phyloP scores from a whole-genome alignment of 495 filamentous ascomycete species.

The Penicillium parvum region DNA sequence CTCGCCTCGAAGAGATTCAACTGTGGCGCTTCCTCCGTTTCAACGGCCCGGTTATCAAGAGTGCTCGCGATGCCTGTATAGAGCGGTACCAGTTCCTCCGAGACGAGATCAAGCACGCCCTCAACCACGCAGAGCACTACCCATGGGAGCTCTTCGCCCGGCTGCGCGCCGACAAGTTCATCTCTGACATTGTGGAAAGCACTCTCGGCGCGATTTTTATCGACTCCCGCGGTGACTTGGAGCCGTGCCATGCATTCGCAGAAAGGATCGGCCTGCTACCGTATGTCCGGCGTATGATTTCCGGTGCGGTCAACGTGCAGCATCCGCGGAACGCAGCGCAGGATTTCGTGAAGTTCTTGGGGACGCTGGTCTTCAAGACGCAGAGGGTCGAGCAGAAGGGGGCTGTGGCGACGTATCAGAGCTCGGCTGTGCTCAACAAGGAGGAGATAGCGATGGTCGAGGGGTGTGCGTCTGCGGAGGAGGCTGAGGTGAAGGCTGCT shows the following conservation, averaged over 20 bases:
- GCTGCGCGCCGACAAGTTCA: conserved; percentile 71
- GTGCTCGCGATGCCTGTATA: conserved; percentile 41
- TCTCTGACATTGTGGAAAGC: conserved; percentile 81
- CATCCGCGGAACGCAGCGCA: conserved; percentile 76
- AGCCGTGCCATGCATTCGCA: conserved; percentile 51
- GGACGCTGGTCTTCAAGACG: conserved; percentile 15
- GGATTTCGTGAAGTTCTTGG: conserved; percentile 39
- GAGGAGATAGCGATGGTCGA: conserved; percentile 1
- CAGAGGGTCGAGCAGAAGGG: conserved; percentile 6
- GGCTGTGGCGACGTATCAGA: conserved; percentile 4
- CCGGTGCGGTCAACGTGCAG: conserved; percentile 53
- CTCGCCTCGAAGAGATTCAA: conserved; percentile 20
- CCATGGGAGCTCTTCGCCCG: conserved; percentile 71
- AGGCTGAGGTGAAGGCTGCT: conserved; percentile 10
- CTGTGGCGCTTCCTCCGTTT: conserved; percentile 71
- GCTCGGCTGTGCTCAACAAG: conserved; percentile 4
- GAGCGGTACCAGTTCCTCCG: conserved; percentile 48
- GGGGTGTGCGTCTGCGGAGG: conserved; percentile 10
- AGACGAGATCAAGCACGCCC: conserved; percentile 42
- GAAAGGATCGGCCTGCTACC: conserved; percentile 60
- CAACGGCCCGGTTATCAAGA: conserved; percentile 41
- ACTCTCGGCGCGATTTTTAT: conserved; percentile 81
- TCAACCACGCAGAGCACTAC: conserved; percentile 49
- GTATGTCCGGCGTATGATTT: conserved; percentile 58
- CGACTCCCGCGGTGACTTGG: conserved; percentile 62